Percentiles rank a stretch among this genome's conserved stretches.
Evolutionary conservation across 768 basidiomycete species (phyloP).

Genomic region (Lentinula boryana): DNA sequence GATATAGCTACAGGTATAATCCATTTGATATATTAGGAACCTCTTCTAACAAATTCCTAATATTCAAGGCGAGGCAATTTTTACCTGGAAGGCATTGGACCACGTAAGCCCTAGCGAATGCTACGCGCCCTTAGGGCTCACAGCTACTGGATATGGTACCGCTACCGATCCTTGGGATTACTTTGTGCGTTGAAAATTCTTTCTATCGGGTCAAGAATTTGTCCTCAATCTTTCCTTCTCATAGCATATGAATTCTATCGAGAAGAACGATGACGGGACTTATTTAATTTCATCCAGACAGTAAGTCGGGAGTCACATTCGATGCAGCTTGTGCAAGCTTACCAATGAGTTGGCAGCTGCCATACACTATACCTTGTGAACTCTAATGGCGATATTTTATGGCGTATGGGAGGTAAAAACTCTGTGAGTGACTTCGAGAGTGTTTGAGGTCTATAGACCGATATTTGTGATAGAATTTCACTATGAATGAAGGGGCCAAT

Average conservation of each 20-base stretch:
- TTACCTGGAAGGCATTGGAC: slow-evolving; percentile 3
- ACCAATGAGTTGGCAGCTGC: background rate
- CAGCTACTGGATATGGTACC: background rate
- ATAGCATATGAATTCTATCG: slow-evolving; percentile 4
- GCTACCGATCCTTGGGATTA: background rate
- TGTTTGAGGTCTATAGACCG: background rate
- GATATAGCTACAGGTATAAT: background rate
- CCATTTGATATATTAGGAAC: background rate
- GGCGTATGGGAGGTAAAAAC: slow-evolving; percentile 15
- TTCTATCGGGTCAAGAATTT: background rate
- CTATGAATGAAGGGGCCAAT: slow-evolving; percentile 7
- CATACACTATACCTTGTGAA: slow-evolving; percentile 12
- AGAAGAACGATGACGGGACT: slow-evolving; percentile 11
- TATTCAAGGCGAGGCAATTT: background rate
- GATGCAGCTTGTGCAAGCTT: background rate
- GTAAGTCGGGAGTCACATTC: background rate
- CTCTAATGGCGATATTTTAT: slow-evolving; percentile 12
- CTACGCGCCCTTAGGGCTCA: background rate
- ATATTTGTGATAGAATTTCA: slow-evolving; percentile 6
- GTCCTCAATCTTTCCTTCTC: background rate
- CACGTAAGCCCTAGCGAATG: background rate
- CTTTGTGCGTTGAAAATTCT: background rate
- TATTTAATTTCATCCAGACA: slow-evolving; percentile 13
- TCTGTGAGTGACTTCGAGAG: background rate
- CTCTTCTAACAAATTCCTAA: background rate